Base-by-base conservation (phyloP, 2,329 filamentous ascomycete species). In the Colletotrichum orchidophilum region DNA sequence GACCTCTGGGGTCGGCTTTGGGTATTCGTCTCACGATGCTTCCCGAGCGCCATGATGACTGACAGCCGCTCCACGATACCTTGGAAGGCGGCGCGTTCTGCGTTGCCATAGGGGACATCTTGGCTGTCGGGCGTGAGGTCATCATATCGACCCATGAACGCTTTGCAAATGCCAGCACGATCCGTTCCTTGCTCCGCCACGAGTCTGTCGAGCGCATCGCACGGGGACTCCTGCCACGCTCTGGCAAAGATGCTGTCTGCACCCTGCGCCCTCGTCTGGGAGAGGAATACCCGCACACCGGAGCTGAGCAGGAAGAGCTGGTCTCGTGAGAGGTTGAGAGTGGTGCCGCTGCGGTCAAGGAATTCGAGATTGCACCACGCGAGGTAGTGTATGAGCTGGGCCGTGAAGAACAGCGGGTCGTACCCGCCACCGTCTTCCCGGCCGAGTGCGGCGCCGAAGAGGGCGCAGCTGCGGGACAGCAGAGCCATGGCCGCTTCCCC, bases 351-450 rank as follows among this genome's bases (percentile, higher is more conserved):
- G 3, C 26, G 3, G 11, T 77, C 76, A 24, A 78, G 71, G 58
- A 78, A 78, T 5, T 71, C 72, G 3, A 78, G 60, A 53, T 79
- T 73, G 53, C 73, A 75, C 78, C 78, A 80, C 8, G 75, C 74
- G n/a, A 80, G 74, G 53, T 78, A 77, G 27, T 79, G 76, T 60
- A 80, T 75, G 12, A 79, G 72, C 58, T 77, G 73, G n/a, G 76
- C 74, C 2, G 76, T 77, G 61, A 78, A 74, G 24, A 76, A 73
- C 12, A 70, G 46, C n/a, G 70, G 13, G 54, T 72, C 35, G 15
- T 52, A 58, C 35, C 42, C 70, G 12, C 31, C 54, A 26, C 24
- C 35, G 24, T 65, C 55, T 7, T 70, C 61, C 8, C 39, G 64
- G 6, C 66, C 73, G 3, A 79, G 73, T 4, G 69, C 70, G 15